Base-by-base conservation (phyloP, 2,329 filamentous ascomycete genomes). In the Trichoderma polysporum region DNA sequence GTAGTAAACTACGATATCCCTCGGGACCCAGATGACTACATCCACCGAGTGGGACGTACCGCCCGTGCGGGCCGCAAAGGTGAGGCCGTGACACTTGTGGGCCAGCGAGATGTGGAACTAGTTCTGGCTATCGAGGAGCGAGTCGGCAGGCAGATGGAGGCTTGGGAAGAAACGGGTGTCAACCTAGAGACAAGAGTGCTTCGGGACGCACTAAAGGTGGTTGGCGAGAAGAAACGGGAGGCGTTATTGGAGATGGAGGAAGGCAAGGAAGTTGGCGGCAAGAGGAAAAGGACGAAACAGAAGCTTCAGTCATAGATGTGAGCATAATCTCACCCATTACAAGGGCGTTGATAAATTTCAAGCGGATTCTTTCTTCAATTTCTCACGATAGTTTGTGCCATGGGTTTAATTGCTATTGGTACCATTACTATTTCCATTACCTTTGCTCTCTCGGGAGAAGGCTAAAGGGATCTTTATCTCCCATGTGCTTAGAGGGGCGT, bases 1-100 rank as follows among this genome's bases (percentile, higher is more conserved):
- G 95, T 99, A 2, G 82, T 99, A 75, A 98, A 99, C 79, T 99
- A 94, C 79, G 95, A 99, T 76, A 88, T 99, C 0, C 95, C 95
- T 0, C 89, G 94, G n/a, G 93, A 97, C 75, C 93, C 94, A 3
- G 94, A 97, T 77, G 94, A 97, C 79, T 99, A 99, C 78, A 95
- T 99, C 71, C 95, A 99, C 81, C 89, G 95, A 13, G 94, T 97
- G 59, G 95, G 95, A 77, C 90, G 95, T 79, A 99, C 95, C 13
- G 95, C 95, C 3, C 90, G 95, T 86, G 95, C 95, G 0, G 95
- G 95, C 0, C 87, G 93, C 52, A 85, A 84, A 62, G 95, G 95
- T 73, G 90, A 93, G 70, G 89, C 91, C 5, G 88, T 97, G 17
- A 97, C 92, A 2, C 87, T 99, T 72, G 90, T 99, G 2, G 94